Conservation (phyloP, 75 land plant genomes). For the Gnetum montanum region DNA sequence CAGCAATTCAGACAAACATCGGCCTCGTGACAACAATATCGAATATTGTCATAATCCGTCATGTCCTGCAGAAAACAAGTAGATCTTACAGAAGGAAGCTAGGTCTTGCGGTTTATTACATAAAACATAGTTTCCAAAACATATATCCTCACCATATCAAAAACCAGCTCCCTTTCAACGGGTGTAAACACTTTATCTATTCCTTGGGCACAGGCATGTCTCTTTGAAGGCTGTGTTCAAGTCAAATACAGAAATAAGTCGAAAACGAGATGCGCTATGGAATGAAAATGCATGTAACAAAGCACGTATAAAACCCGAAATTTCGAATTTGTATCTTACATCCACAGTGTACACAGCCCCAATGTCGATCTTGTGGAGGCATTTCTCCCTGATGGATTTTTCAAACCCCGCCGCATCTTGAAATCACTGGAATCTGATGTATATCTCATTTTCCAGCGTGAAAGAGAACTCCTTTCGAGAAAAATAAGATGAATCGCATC, state of each 20-base stretch:
- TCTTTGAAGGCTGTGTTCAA: slow-evolving; percentile 81
- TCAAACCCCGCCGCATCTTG: slow-evolving; percentile 64
- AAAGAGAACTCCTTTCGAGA: slow-evolving; percentile 88
- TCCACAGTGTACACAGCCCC: slow-evolving; percentile 95
- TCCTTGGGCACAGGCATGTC: slow-evolving; percentile 70
- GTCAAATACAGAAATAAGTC: too few relatives aligned
- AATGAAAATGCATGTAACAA: background rate
- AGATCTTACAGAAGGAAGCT: background rate
- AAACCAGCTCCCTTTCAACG: slow-evolving; percentile 90
- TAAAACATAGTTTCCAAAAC: background rate
- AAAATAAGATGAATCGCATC: slow-evolving; percentile 66
- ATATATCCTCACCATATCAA: slow-evolving; percentile 76
- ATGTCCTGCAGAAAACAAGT: slow-evolving; percentile 62
- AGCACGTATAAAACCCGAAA: background rate
- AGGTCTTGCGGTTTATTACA: background rate
- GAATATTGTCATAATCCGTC: slow-evolving; percentile 94
- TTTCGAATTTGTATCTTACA: slow-evolving; percentile 39
- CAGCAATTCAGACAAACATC: slow-evolving; percentile 91
- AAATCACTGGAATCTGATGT: slow-evolving; percentile 83
- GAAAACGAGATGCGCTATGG: slow-evolving; percentile 14
- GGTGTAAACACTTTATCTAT: slow-evolving; percentile 77
- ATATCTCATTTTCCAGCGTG: slow-evolving; percentile 75
- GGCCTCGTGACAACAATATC: slow-evolving; percentile 93
- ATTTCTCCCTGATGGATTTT: slow-evolving; percentile 62
- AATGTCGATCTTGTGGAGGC: slow-evolving; percentile 91